phyloP scores from a whole-genome alignment of 2,329 filamentous ascomycete genomes.

The Fusarium napiforme region DNA sequence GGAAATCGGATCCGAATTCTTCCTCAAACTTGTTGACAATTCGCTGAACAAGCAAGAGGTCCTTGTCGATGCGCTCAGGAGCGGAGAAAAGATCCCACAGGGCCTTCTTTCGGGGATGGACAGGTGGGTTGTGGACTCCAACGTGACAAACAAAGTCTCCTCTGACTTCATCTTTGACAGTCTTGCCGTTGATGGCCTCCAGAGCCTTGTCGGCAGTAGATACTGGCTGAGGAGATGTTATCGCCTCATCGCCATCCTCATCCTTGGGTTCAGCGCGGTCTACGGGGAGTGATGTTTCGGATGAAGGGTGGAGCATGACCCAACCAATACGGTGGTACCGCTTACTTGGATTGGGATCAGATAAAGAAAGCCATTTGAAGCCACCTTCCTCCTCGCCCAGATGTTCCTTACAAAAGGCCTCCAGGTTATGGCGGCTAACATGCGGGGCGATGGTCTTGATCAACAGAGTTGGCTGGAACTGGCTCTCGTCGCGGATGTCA shows the following conservation, averaged over 20 bases:
- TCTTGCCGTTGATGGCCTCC: slow-evolving; percentile 96
- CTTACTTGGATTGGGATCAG: slow-evolving; percentile 96
- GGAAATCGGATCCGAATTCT: slow-evolving; percentile 81
- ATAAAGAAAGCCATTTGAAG: slow-evolving; percentile 95
- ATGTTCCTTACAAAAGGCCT: slow-evolving; percentile 94
- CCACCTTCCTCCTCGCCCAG: slow-evolving; percentile 90
- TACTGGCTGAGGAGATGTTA: slow-evolving; percentile 62
- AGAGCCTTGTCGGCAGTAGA: slow-evolving; percentile 86
- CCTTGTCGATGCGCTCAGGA: slow-evolving; percentile 91
- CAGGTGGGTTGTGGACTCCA: slow-evolving; percentile 90
- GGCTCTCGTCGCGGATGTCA: slow-evolving; percentile 88
- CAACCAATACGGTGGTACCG: slow-evolving; percentile 97
- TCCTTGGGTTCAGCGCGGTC: slow-evolving; percentile 81
- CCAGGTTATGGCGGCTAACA: slow-evolving; percentile 91
- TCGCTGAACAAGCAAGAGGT: slow-evolving; percentile 83
- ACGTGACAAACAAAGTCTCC: slow-evolving; percentile 98
- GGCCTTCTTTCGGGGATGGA: slow-evolving; percentile 89
- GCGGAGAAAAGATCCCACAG: slow-evolving; percentile 97
- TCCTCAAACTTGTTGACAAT: slow-evolving; percentile 86
- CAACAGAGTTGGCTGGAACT: slow-evolving; percentile 89
- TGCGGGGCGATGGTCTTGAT: slow-evolving; percentile 99
- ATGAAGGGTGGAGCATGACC: slow-evolving; percentile 91
- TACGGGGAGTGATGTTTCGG: slow-evolving; percentile 71
- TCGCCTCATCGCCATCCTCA: slow-evolving; percentile 69
- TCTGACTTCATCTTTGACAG: slow-evolving; percentile 90